A percentile compares a stretch with the other conserved stretches of the same genome.
These are phyloP conservation scores for Fistulinella prunicolor DNA, from an alignment of 768 basidiomycete genomes.

Conservation along the genomic window DNA sequence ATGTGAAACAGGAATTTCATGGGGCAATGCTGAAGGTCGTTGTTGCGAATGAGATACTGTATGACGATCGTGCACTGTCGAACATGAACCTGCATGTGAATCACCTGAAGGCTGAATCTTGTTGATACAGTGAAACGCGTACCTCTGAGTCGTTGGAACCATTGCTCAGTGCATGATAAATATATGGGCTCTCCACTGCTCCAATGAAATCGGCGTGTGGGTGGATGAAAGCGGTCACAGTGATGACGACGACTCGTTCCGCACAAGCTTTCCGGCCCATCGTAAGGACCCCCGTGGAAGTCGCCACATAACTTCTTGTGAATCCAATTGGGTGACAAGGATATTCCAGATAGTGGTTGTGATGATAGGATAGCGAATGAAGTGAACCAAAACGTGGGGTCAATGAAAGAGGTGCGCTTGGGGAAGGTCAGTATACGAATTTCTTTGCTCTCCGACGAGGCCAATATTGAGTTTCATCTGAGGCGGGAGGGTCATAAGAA, in stretches of 20 bases:
- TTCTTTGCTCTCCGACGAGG: background rate
- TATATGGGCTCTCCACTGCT: slow-evolving; percentile 4
- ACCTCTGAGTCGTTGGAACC: slow-evolving; percentile 20
- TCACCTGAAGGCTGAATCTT: too few species aligned
- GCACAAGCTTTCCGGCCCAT: slow-evolving; percentile 22
- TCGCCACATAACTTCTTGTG: slow-evolving; percentile 9
- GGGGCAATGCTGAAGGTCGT: slow-evolving; percentile 21
- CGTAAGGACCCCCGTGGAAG: slow-evolving; percentile 18
- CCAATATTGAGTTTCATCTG: slow-evolving; percentile 15
- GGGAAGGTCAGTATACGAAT: background rate
- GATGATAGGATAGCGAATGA: slow-evolving; percentile 14
- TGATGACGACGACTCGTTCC: slow-evolving; percentile 27
- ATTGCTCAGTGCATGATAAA: slow-evolving; percentile 15
- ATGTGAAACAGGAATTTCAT: slow-evolving; percentile 10
- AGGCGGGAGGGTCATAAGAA: slow-evolving; percentile 12
- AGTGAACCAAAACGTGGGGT: slow-evolving; percentile 21
- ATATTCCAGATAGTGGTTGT: slow-evolving; percentile 21
- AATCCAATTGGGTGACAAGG: slow-evolving; percentile 9
- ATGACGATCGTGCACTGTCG: slow-evolving; percentile 16
- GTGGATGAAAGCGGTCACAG: slow-evolving; percentile 26
- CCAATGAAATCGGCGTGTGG: slow-evolving; percentile 23
- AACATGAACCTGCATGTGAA: background rate
- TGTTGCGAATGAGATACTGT: slow-evolving; percentile 25
- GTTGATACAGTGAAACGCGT: background rate
- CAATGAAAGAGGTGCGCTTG: slow-evolving; percentile 2